Evolutionary conservation across 2,329 filamentous ascomycete species (phyloP).

Genomic region (Tympanopsis confertula): DNA sequence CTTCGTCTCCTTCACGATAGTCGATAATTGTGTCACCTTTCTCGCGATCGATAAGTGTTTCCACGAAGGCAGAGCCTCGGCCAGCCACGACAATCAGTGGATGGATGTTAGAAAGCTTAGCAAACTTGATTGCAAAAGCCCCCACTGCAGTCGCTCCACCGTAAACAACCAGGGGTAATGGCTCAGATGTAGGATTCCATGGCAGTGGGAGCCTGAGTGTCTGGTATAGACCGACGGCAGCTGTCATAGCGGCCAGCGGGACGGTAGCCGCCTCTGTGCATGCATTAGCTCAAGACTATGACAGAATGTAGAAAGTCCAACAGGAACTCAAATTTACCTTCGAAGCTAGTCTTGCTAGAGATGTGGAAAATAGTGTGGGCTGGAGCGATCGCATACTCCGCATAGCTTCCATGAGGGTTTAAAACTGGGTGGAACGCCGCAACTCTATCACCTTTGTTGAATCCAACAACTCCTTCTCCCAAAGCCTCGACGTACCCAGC

Average conservation of each 20-base stretch:
- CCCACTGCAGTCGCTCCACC: constrained; percentile 36
- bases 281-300: no score
- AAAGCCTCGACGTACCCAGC: constrained; percentile 41
- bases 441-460: constrained; percentile 34
- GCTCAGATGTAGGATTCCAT: constrained; percentile 23
- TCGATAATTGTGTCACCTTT: constrained; percentile 41
- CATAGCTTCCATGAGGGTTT: constrained; percentile 38
- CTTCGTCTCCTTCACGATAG: constrained; percentile 36
- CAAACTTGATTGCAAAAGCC: constrained; percentile 38
- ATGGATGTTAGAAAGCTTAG: constrained; percentile 32
- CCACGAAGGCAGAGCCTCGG: constrained; percentile 26
- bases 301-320: no score
- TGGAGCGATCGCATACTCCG: constrained; percentile 47
- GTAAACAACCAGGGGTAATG: constrained; percentile 23
- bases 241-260: constrained; percentile 41
- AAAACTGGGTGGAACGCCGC: constrained; percentile 39
- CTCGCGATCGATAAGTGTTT: constrained; percentile 27
- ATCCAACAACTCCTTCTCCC: constrained; percentile 41
- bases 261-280: constrained; percentile 40
- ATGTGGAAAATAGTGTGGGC: constrained; percentile 44
- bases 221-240: constrained; percentile 35
- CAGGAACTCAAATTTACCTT: constrained; percentile 25
- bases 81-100: constrained; percentile 43
- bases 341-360: constrained; percentile 32
- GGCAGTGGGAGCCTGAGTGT: constrained; percentile 33